Base-by-base conservation (phyloP, 768 basidiomycete genomes). In the Amanita pallidorosea region DNA sequence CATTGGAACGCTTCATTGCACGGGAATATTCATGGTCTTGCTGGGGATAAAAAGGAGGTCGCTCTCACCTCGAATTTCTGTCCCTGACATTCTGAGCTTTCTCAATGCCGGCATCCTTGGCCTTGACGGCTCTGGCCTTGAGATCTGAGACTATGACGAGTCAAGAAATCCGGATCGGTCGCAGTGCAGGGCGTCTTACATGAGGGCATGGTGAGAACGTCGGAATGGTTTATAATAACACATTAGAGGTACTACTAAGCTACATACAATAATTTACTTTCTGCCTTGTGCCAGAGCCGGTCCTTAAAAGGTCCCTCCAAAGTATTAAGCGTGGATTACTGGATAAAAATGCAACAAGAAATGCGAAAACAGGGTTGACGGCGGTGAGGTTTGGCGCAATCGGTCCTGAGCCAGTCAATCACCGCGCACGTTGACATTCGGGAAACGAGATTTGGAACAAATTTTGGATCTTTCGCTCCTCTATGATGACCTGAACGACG, bases 121-220 rank as follows among this genome's bases (percentile, higher is more conserved):
- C 80, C 51, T 77, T 80, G 18, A 64, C 62, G 8, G 85, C 85
- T 56, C 77, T 80, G 36, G 75, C 75, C 61, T 83, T 83, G 46
- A 86, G 63, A 41, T 85, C 83, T 49, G 81, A 77, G 52, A 83
- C 80, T 81, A 53, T 36, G 13, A 33, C 45, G 44, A 20, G 29
- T 17, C 12, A 8, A 9, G 18, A 13, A 31, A 13, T 13, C 13
- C 29, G n/a, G 27, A 4, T 15, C 20, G 5, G 31, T 22, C 13
- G 27, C n/a, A 38, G 8, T n/a, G 18, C 12, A 7, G 22, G 4
- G 13, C 11, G 23, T 51, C 61, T 57, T 63, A 67, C 69, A 69
- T 45, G 68, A 68, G 52, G 67, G 69, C 65, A 64, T 64, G 45
- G 35, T 55, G 51, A 42, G 18, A 49, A 33, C 9, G 12, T n/a